A percentile compares a stretch with the other conserved stretches of the same genome.
These are phyloP conservation scores for Clonostachys rosea DNA, from an alignment of 2,329 filamentous ascomycete species.

Conservation along the genomic window DNA sequence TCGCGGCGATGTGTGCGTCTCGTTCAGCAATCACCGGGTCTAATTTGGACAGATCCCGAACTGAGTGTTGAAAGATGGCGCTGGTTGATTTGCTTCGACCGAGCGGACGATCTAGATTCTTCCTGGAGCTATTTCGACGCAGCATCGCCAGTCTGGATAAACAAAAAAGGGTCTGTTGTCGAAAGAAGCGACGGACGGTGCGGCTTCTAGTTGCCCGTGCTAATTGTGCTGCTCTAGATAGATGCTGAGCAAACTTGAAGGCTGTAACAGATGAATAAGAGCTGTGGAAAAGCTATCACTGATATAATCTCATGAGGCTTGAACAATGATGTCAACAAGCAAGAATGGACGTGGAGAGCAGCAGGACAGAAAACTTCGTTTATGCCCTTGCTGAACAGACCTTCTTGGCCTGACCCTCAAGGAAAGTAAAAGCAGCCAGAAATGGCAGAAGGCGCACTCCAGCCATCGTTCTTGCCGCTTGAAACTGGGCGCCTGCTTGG, in stretches of 20 bases:
- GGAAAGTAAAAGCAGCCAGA: background rate
- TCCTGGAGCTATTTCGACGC: slow-evolving; percentile 40
- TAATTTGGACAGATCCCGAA: slow-evolving; percentile 39
- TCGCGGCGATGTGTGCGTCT: slow-evolving; percentile 59
- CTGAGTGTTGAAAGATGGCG: slow-evolving; percentile 32
- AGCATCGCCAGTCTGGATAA: slow-evolving; percentile 31
- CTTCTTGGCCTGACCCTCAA: too few relatives aligned
- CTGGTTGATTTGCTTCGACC: slow-evolving; percentile 49
- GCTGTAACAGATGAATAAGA: background rate
- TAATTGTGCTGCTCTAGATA: background rate
- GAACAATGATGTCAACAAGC: background rate
- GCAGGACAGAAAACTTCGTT: background rate
- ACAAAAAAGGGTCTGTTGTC: background rate
- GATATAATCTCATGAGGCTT: background rate
- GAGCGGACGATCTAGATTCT: slow-evolving; percentile 32
- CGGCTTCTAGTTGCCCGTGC: background rate
- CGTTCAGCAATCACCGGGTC: slow-evolving; percentile 43
- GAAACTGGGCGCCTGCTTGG: too few relatives aligned
- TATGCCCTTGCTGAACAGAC: too few relatives aligned
- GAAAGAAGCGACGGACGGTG: background rate
- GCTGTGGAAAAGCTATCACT: background rate
- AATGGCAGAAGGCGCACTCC: background rate
- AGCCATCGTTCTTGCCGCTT: too few relatives aligned
- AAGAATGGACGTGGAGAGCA: too few relatives aligned
- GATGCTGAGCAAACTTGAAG: background rate